Percentiles rank a stretch among this genome's conserved stretches.
phyloP scores from a whole-genome alignment of 441 rosid genomes.

The Pelargonium myrrhifolium region DNA sequence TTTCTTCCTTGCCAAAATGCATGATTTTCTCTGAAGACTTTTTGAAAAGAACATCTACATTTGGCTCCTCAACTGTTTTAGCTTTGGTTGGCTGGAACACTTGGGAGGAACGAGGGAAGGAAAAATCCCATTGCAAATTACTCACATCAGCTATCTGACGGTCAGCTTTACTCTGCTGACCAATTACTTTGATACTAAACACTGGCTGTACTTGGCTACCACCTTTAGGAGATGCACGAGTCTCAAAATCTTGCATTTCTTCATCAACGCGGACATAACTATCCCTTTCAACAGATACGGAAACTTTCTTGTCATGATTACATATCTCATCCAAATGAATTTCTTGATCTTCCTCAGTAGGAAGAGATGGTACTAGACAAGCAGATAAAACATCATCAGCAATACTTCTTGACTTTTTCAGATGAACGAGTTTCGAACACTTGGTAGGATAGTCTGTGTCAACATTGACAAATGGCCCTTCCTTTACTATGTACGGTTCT shows the following conservation, averaged over 20 bases:
- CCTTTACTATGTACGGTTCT: constrained; percentile 92
- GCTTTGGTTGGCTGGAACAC: constrained; percentile 28
- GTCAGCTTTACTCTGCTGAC: constrained; percentile 29
- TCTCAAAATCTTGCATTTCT: constrained; percentile 38
- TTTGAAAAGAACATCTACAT: constrained; percentile 21
- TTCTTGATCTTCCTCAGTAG: constrained; percentile 28
- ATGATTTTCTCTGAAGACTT: constrained; percentile 29
- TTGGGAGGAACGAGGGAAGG: constrained; percentile 35
- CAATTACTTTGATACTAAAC: constrained; percentile 27
- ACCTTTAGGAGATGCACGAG: constrained; percentile 34
- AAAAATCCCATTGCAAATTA: constrained; percentile 30
- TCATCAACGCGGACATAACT: constrained; percentile 29
- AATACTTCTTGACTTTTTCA: constrained; percentile 58
- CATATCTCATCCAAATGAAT: constrained; percentile 26
- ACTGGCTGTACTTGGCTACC: constrained; percentile 23
- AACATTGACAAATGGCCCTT: constrained; percentile 65
- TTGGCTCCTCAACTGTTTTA: constrained; percentile 29
- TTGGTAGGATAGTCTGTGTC: constrained; percentile 76
- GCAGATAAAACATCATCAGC: constrained; percentile 56
- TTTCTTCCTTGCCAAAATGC: constrained; percentile 29
- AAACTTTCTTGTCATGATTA: constrained; percentile 29
- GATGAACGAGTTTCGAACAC: constrained; percentile 78
- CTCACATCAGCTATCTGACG: constrained; percentile 23
- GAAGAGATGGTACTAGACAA: constrained; percentile 24
- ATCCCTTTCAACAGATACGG: constrained; percentile 31